Base-by-base conservation (phyloP, 2,329 filamentous ascomycete species). In the Ophiocordyceps sinensis region DNA sequence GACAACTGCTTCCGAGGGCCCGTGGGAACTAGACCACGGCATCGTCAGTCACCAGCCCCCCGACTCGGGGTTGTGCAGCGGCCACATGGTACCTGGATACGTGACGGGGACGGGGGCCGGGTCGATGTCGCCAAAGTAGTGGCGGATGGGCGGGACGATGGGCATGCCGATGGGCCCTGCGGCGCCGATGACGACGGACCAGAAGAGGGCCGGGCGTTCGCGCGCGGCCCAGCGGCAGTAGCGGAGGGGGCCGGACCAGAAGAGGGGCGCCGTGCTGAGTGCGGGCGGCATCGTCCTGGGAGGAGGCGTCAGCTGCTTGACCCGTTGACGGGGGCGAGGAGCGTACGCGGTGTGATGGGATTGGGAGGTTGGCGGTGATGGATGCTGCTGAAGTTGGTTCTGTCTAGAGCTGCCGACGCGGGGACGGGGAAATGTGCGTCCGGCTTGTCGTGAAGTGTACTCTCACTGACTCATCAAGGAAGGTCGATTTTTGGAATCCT, bases 131-230 rank as follows among this genome's bases (percentile, higher is more conserved):
- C 88, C 88, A 43, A 94, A 62, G 48, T 67, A 70, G 47, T 68
- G 65, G 60, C 88, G 71, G 51, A 93, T 68, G 38, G 85, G 82
- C 36, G 88, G 87, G 1, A 85, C 80, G 43, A 73, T 69, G 44
- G 82, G 61, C 47, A 94, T 67, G 43, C 75, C 66, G 43, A 83
- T 62, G 30, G 89, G 91, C 11, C 87, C 87, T 42, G 77, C 54
- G 48, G 64, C 67, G 51, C 85, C 89, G 50, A 96, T 67, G 44
- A 85, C 58, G 55, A 85, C 67, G 53, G 85, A 86, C 75, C 79
- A 96, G 73, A 95, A 94, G 67, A 87, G 82, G 44, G 87, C 87
- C 40, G 91, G 91, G 62, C 83, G 84, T 64, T 91, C 82, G 66
- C 86, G 81, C 39, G 84, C 74, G 41, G 87, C 79, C 86, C 88